Evolutionary conservation across 495 filamentous ascomycete genomes (phyloP).

Genomic region (Neurospora sp.): DNA sequence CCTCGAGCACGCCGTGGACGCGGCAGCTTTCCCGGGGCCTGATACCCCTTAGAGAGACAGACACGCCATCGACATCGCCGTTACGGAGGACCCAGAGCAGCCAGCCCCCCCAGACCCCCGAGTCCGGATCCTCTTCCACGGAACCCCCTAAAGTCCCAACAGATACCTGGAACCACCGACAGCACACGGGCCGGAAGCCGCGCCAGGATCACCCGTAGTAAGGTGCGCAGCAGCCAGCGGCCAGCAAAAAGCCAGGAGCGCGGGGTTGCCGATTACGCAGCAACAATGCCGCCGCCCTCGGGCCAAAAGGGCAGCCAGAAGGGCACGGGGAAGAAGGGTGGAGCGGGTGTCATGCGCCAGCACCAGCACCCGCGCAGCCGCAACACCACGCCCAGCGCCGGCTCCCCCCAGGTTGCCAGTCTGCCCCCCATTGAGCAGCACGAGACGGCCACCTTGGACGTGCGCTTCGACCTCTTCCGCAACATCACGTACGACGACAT

Average conservation of each 20-base stretch:
- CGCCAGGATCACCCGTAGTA: neutral
- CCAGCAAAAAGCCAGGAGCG: neutral
- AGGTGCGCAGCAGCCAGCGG: neutral
- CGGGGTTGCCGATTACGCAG: neutral
- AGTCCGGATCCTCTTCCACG: neutral
- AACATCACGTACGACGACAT: constrained; percentile 62
- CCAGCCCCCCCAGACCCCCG: neutral
- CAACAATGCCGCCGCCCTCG: constrained; percentile 39
- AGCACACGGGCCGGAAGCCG: neutral
- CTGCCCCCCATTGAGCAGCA: constrained; percentile 45
- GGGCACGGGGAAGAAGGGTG: constrained; percentile 64
- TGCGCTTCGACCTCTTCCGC: constrained; percentile 40
- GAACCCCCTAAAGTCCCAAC: neutral
- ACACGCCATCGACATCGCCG: neutral
- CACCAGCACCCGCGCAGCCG: constrained; percentile 55
- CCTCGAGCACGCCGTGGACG: neutral
- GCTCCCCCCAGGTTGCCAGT: constrained; percentile 32
- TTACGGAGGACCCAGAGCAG: neutral
- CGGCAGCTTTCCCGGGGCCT: neutral
- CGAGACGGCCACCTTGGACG: constrained; percentile 55
- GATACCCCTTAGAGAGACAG: neutral
- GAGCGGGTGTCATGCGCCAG: constrained; percentile 51
- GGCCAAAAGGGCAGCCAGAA: constrained; percentile 64
- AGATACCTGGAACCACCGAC: neutral
- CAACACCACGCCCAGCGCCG: constrained; percentile 72